Evolutionary conservation across 2,329 filamentous ascomycete genomes (phyloP).

Genomic region (Fusarium caatingaense): DNA sequence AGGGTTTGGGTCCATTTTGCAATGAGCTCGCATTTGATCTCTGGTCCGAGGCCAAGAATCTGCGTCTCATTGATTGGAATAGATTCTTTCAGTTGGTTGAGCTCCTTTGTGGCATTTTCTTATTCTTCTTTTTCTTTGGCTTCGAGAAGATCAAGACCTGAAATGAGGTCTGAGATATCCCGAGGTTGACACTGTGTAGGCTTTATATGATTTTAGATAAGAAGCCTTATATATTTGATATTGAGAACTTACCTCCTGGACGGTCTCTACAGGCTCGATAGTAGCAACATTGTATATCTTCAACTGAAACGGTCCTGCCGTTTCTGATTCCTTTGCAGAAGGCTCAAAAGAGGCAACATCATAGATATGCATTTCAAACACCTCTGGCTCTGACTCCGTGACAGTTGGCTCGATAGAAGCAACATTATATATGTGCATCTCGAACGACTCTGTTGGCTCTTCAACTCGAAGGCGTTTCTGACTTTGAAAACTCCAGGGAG

Average conservation of each 20-base stretch:
- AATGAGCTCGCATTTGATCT: not conserved
- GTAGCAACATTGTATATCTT: not conserved
- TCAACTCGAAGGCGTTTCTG: not conserved
- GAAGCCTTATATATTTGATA: not conserved
- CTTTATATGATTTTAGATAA: not conserved
- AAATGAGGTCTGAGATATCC: not conserved
- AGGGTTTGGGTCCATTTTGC: not conserved
- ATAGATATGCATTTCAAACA: not conserved
- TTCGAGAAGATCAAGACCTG: not conserved
- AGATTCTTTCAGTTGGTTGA: not conserved
- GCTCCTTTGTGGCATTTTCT: not conserved
- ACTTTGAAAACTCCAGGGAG: not conserved
- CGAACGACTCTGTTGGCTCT: not conserved
- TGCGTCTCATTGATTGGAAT: not conserved
- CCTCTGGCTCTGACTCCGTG: too few relatives aligned
- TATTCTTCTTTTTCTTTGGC: not conserved
- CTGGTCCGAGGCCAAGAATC: not conserved
- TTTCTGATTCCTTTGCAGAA: not conserved
- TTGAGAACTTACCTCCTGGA: not conserved
- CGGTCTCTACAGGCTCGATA: not conserved
- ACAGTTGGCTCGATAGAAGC: not conserved
- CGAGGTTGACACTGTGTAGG: not conserved
- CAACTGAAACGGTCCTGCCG: not conserved
- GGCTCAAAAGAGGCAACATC: not conserved
- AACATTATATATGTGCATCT: not conserved